Base-by-base conservation (phyloP, 352 stramenopile genomes). In the Pythium volutum region DNA sequence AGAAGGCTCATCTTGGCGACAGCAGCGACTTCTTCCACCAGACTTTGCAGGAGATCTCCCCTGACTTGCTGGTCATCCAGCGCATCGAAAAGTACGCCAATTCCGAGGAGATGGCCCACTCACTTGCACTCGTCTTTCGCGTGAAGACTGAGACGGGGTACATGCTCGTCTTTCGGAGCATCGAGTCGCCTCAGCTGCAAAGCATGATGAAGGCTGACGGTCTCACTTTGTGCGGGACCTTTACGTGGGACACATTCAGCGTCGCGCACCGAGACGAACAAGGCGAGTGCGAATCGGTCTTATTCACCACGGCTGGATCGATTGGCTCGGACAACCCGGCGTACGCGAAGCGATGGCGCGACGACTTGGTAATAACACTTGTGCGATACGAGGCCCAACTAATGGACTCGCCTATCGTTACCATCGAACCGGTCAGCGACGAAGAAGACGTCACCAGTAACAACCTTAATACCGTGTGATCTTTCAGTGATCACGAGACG, bases 61-160 rank as follows among this genome's bases (percentile, higher is more conserved):
- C 46, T 1, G 48, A 69, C 27, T 29, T 69, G 15, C 42, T 42
- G 16, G 46, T 69, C 31, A 26, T 69, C 25, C 62, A 50, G 12
- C 34, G 14, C 41, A 42, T 59, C 9, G 55, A 63, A 22, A 8
- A 59, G 39, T 69, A 60, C 47, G 36, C 43, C 12, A 25, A 18
- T 2, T 46, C 65, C 7, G 0, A 18, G 4, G 34, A 43, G 27
- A 49, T 39, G 25, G 31, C 53, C 33, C 55, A 65, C 55, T 39
- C 41, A 2, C 23, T 69, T 15, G 39, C 18, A 22, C 23, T 69
- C 1, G 20, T 53, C 2, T 69, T 58, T 50, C 55, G 62, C 9
- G 12, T 58, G 14, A 2, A 20, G 43, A 65, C 62, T 5, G 31
- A 55, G 9, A 46, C 41, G 16, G 55, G 62, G 4, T 69, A 48